These are phyloP conservation scores for Fulvia fulva DNA, from an alignment of 2,329 filamentous ascomycete genomes.

Conservation along the genomic window DNA sequence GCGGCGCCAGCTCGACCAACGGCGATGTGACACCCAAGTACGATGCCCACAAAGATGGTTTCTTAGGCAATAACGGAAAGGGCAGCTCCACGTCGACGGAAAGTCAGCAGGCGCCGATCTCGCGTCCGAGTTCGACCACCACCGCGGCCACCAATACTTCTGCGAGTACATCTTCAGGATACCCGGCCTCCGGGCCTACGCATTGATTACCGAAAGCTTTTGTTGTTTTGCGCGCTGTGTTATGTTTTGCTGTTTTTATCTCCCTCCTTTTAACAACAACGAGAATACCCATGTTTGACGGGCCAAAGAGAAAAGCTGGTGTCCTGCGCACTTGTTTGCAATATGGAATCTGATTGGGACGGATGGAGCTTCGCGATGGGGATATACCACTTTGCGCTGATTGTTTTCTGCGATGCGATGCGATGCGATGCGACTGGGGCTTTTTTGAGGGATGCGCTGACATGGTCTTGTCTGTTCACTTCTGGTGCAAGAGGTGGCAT, in stretches of 20 bases:
- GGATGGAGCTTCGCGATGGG: slow-evolving; percentile 4
- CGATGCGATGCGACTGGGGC: background rate
- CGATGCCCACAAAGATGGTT: slow-evolving; percentile 25
- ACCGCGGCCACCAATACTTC: slow-evolving; percentile 21
- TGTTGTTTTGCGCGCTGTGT: slow-evolving; percentile 9
- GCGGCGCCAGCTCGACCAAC: slow-evolving; percentile 17
- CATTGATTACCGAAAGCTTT: slow-evolving; percentile 27
- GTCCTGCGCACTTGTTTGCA: slow-evolving; percentile 9
- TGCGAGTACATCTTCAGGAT: slow-evolving; percentile 35
- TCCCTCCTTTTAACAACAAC: background rate
- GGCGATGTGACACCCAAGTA: slow-evolving; percentile 37
- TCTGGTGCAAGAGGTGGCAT: background rate
- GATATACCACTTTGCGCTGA: slow-evolving; percentile 24
- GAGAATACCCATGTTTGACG: slow-evolving; percentile 4
- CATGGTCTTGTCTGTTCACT: background rate
- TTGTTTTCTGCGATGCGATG: background rate
- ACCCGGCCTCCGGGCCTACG: slow-evolving; percentile 39
- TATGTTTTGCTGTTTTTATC: slow-evolving; percentile 8
- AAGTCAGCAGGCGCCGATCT: slow-evolving; percentile 20
- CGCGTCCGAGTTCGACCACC: slow-evolving; percentile 19
- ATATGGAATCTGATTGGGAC: background rate
- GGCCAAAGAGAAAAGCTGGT: slow-evolving; percentile 14
- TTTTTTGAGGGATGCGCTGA: background rate
- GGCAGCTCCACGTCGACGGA: slow-evolving; percentile 17
- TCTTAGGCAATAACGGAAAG: slow-evolving; percentile 19